Evolutionary conservation across 2,329 filamentous ascomycete genomes (phyloP).

Genomic region (Rutstroemia sp.): DNA sequence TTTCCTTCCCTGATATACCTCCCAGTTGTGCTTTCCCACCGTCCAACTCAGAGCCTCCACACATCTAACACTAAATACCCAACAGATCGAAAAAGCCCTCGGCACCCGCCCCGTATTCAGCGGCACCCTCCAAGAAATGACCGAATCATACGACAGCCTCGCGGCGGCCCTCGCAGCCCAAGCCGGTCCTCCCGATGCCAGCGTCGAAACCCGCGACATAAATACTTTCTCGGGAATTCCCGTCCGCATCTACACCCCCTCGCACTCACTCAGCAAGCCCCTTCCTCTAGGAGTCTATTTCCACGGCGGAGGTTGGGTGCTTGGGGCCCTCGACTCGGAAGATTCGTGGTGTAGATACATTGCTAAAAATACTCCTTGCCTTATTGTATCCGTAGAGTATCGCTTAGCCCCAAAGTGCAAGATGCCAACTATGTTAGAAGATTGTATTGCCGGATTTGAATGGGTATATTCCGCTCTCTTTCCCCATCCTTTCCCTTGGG

Average conservation of each 20-base stretch:
- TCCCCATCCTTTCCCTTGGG: background rate
- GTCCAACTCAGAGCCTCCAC: background rate
- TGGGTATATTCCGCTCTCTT: background rate
- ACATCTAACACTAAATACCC: slow-evolving; percentile 3
- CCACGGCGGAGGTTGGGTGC: slow-evolving; percentile 52
- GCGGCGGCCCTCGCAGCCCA: slow-evolving; percentile 11
- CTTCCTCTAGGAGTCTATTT: slow-evolving; percentile 45
- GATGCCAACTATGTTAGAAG: slow-evolving; percentile 1
- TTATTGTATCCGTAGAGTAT: slow-evolving; percentile 50
- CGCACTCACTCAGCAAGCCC: background rate
- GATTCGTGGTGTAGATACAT: slow-evolving; percentile 49
- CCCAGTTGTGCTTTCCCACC: background rate
- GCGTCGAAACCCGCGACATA: slow-evolving; percentile 11
- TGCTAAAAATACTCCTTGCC: slow-evolving; percentile 40
- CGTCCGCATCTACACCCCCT: slow-evolving; percentile 23
- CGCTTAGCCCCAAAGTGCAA: slow-evolving; percentile 30
- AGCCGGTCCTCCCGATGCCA: slow-evolving; percentile 14
- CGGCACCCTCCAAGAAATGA: slow-evolving; percentile 14
- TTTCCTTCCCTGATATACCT: background rate
- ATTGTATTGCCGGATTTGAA: background rate
- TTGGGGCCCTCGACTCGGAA: slow-evolving; percentile 56
- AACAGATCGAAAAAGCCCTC: slow-evolving; percentile 18
- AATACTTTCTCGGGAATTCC: slow-evolving; percentile 13
- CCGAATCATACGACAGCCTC: slow-evolving; percentile 14
- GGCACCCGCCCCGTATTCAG: slow-evolving; percentile 15